Percentiles rank a stretch among this genome's conserved stretches.
phyloP scores from a whole-genome alignment of 2,329 filamentous ascomycete genomes.

The Aspergillus chevalieri region DNA sequence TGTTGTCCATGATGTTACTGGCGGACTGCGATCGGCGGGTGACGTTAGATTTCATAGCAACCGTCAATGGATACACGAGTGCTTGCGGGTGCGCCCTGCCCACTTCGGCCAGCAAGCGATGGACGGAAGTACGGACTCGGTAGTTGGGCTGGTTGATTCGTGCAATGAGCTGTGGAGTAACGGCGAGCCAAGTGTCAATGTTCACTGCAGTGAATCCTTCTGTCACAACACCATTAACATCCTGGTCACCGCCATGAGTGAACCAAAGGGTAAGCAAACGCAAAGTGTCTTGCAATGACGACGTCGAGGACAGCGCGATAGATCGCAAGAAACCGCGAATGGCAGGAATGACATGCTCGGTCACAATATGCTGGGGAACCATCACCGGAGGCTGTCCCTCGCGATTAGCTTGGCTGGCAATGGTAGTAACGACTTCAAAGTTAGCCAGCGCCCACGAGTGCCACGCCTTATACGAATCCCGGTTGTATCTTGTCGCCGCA shows the following conservation, averaged over 20 bases:
- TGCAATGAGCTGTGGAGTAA: constrained; percentile 94
- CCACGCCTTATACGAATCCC: constrained; percentile 98
- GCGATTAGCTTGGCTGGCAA: constrained; percentile 61
- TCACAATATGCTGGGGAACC: constrained; percentile 62
- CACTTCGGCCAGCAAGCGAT: constrained; percentile 85
- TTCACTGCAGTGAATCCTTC: constrained; percentile 89
- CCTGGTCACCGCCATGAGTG: constrained; percentile 76
- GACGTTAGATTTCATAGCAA: constrained; percentile 94
- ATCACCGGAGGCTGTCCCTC: constrained; percentile 42
- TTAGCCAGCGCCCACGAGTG: constrained; percentile 97
- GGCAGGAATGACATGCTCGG: constrained; percentile 87
- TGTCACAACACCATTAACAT: constrained; percentile 81
- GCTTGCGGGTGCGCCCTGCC: constrained; percentile 93
- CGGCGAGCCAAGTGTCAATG: constrained; percentile 97
- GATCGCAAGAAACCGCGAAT: constrained; percentile 97
- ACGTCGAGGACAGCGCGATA: constrained; percentile 83
- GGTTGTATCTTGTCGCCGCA: constrained; percentile 88
- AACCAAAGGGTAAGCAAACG: constrained; percentile 94
- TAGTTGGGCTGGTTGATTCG: constrained; percentile 94
- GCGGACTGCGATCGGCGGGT: constrained; percentile 80
- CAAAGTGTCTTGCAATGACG: constrained; percentile 91
- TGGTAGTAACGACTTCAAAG: constrained; percentile 90
- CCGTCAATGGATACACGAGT: constrained; percentile 91
- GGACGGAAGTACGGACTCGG: constrained; percentile 81
- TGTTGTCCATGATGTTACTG: constrained; percentile 91